Evolutionary conservation across 2,329 filamentous ascomycete genomes (phyloP).

Genomic region (Fusarium sp.): DNA sequence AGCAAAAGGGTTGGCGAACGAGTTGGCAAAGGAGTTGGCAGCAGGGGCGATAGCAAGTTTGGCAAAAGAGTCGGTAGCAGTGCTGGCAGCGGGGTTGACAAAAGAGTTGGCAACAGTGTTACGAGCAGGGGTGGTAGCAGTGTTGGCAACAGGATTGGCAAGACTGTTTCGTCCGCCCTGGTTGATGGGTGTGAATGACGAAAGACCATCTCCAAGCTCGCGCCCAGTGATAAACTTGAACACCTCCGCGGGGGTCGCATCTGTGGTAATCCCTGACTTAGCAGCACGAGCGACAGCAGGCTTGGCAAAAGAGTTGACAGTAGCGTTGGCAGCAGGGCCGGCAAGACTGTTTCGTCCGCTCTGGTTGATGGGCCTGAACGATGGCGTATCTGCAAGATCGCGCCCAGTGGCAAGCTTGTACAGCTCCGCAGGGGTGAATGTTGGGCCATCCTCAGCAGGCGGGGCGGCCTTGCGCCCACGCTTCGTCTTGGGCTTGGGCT

Average conservation of each 20-base stretch:
- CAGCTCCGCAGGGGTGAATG: not conserved
- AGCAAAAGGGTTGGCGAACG: not conserved
- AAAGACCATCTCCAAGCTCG: not conserved
- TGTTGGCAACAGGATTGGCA: too few species aligned
- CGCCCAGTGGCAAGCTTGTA: not conserved
- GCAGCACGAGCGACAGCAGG: too few species aligned
- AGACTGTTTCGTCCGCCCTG: not conserved
- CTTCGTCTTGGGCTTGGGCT: conserved; percentile 7
- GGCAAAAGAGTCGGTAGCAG: not conserved
- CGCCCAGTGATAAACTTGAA: not conserved
- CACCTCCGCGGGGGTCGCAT: not conserved
- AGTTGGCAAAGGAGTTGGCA: not conserved
- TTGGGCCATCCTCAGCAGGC: too few species aligned
- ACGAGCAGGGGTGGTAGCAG: not conserved
- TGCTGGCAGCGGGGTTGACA: not conserved
- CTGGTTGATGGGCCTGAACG: too few species aligned
- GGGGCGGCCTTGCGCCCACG: not conserved
- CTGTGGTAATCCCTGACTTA: not conserved
- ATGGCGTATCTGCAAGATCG: not conserved
- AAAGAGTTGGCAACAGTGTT: not conserved
- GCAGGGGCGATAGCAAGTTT: not conserved
- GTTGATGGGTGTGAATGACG: not conserved
- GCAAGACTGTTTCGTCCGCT: too few species aligned
- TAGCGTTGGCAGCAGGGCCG: too few species aligned
- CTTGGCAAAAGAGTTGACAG: too few species aligned